Percentiles rank a stretch among this genome's conserved stretches.
Evolutionary conservation across 1,284 basidiomycete genomes (phyloP).

Genomic region (Ganoderma meredithae): DNA sequence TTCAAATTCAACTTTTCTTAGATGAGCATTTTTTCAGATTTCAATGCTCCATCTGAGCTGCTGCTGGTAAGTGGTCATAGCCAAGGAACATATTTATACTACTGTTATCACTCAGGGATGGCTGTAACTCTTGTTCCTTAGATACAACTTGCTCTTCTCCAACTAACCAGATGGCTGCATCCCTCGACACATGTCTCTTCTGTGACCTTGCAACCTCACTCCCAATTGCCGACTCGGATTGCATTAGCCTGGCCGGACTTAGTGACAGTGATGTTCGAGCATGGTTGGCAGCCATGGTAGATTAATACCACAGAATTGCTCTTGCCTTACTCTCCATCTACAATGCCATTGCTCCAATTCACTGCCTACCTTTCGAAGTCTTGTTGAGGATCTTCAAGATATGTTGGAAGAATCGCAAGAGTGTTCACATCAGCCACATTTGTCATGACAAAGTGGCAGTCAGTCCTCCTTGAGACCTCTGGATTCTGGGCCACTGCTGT

Average conservation of each 20-base stretch:
- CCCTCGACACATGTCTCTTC: too few relatives aligned
- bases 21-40: too few relatives aligned
- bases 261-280: neutral
- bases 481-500: constrained; percentile 5
- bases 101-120: too few relatives aligned
- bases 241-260: neutral
- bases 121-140: too few relatives aligned
- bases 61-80: too few relatives aligned
- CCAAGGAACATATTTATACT: too few relatives aligned
- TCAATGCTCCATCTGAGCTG: too few relatives aligned
- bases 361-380: constrained; percentile 5
- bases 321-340: constrained; percentile 1
- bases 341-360: constrained; percentile 6
- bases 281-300: neutral
- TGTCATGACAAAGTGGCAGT: constrained; percentile 11
- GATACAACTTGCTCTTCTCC: too few relatives aligned
- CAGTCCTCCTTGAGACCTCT: neutral
- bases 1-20: too few relatives aligned
- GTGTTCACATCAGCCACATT: neutral
- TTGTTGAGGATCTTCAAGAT: neutral
- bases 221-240: neutral
- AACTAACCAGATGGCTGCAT: too few relatives aligned
- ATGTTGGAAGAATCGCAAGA: neutral
- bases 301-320: constrained; percentile 4
- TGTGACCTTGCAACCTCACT: too few relatives aligned